Conservation (phyloP, 2,329 filamentous ascomycete genomes). For the Myrmaecium sp. region DNA sequence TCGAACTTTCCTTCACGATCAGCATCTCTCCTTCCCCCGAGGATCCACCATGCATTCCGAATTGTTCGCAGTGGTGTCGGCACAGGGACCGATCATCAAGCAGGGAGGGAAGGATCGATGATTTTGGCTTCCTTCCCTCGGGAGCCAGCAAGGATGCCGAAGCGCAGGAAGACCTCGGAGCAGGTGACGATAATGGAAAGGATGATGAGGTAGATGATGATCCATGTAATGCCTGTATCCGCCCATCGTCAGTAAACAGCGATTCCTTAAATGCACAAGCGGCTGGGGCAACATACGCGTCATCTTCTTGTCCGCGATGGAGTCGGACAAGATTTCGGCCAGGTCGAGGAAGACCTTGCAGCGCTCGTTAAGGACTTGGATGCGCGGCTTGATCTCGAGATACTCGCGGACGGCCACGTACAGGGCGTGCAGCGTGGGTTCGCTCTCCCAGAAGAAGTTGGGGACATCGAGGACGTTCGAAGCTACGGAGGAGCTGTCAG, state of each 20-base stretch:
- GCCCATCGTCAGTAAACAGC: not conserved
- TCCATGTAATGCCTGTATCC: slow-evolving; percentile 66
- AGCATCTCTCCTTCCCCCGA: no score
- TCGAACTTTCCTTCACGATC: no score
- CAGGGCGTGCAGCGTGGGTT: slow-evolving; percentile 84
- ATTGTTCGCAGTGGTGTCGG: no score
- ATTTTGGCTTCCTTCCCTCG: no score
- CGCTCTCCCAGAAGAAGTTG: slow-evolving; percentile 97
- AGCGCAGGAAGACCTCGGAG: slow-evolving; percentile 74
- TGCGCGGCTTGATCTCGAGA: slow-evolving; percentile 88
- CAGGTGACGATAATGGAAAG: slow-evolving; percentile 84
- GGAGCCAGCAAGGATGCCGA: slow-evolving; percentile 26
- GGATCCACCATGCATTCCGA: no score
- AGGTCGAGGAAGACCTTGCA: slow-evolving; percentile 94
- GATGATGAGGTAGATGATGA: slow-evolving; percentile 86
- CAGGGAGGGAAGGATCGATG: no score
- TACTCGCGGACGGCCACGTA: slow-evolving; percentile 94
- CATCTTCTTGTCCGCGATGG: slow-evolving; percentile 88
- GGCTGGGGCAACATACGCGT: slow-evolving; percentile 35
- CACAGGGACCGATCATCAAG: no score
- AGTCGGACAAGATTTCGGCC: slow-evolving; percentile 85
- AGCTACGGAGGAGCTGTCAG: slow-evolving; percentile 34
- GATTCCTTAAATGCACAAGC: no score
- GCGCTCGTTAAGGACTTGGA: slow-evolving; percentile 91
- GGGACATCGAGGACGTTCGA: slow-evolving; percentile 93